Evolutionary conservation across 345 rosid species (phyloP), one percentile per base, ranked within the genome.

Genomic region (Capsella bursapastoris): DNA sequence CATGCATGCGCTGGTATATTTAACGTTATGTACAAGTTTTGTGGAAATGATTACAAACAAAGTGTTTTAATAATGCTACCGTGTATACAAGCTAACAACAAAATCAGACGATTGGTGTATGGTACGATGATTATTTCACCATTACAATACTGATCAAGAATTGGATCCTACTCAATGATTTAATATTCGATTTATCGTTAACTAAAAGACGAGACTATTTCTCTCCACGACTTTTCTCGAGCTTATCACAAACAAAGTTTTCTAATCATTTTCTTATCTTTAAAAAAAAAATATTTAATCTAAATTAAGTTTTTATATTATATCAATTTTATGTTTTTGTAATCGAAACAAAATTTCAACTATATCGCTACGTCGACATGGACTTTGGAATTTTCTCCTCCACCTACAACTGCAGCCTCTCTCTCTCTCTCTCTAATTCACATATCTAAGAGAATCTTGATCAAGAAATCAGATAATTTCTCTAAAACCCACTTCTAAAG

Each of bases 341-440:
- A 34, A 5, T 5, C 25, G 9, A 66, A 37, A 66, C 49, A 70
- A 34, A 70, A 7, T 4, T 59, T 25, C 58, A 50, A 12, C 68
- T 51, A 29, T 62, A 62, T 40, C 45, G 32, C 34, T 11, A 43
- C 64, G 70, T 43, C 64, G 29, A 44, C 77, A 34, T 55, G 29
- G 50, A 72, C 37, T 51, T 43, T 55, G 53, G 77, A 71, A 29
- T 61, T 71, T 71, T 64, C 63, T 72, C 64, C 38, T 43, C 56
- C 56, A 32, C 32, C 70, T 18, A 71, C 51, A 41, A 51, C 45
- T 14, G 4, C 48, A 47, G 29, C 51, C 56, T 72, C 16, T 35
- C 44, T 53, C 25, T 22, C 25, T 22, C 25, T 22, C 25, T 22
- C 22, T 18, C 22, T 35, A 37, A 37, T 55, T 40, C 51, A 37